These are phyloP conservation scores for Chlorella vulgaris DNA, from an alignment of 139 green algal species.

Conservation along the genomic window DNA sequence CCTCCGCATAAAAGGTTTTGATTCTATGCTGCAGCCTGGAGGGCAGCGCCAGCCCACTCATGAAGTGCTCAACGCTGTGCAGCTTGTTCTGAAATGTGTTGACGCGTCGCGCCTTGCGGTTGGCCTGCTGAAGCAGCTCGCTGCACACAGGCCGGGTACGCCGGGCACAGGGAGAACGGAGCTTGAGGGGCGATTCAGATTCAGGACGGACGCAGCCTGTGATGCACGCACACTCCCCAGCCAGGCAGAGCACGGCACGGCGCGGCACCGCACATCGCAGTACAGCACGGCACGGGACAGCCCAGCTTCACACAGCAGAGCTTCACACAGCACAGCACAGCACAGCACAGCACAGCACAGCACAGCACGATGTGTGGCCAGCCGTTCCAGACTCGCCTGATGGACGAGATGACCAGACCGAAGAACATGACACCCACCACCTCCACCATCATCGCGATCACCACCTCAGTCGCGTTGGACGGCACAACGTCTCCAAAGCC, in stretches of 20 bases:
- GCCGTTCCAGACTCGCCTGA: no score
- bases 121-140: slow-evolving; percentile 40
- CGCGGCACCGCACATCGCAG: no score
- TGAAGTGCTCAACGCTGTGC: slow-evolving; percentile 41
- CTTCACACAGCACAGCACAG: no score
- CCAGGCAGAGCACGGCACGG: no score
- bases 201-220: no score
- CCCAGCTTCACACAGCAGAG: no score
- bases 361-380: no score
- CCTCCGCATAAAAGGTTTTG: slow-evolving; percentile 48
- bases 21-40: slow-evolving; percentile 15
- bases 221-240: no score
- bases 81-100: slow-evolving; percentile 44
- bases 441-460: slow-evolving; percentile 21
- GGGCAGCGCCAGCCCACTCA: slow-evolving; percentile 31
- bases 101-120: slow-evolving; percentile 38
- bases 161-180: background rate
- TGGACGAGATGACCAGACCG: slow-evolving; percentile 43
- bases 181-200: background rate
- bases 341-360: no score
- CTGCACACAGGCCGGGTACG: background rate
- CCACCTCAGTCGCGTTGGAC: background rate
- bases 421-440: slow-evolving; percentile 45
- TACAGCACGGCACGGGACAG: no score
- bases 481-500: slow-evolving; percentile 45